phyloP scores from a whole-genome alignment of 2,329 filamentous ascomycete species.

The Acephala macrosclerotiorum region DNA sequence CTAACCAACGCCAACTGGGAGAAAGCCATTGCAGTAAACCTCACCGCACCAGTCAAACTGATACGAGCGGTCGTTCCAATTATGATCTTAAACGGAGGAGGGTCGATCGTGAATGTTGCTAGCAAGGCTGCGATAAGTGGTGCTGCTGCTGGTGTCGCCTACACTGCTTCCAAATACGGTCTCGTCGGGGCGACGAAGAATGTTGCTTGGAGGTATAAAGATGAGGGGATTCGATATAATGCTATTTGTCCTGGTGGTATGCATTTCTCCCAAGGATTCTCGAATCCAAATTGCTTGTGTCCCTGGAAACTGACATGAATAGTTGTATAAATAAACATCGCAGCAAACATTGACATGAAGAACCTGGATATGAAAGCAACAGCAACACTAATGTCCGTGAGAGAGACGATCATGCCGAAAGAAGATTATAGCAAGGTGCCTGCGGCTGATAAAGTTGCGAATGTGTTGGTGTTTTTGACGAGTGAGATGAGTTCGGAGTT shows the following conservation, averaged over 20 bases:
- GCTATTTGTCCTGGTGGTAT: constrained; percentile 53
- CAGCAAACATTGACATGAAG: constrained; percentile 23
- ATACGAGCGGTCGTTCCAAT: constrained; percentile 52
- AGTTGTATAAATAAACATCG: constrained; percentile 34
- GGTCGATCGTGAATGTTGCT: constrained; percentile 51
- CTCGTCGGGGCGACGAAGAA: constrained; percentile 55
- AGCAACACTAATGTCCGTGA: constrained; percentile 40
- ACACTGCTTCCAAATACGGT: constrained; percentile 54
- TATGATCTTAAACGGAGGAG: constrained; percentile 47
- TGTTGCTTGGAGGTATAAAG: constrained; percentile 54
- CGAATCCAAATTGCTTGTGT: not conserved
- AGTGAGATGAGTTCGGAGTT: constrained; percentile 45
- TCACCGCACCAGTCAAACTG: constrained; percentile 52
- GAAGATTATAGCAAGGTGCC: constrained; percentile 34
- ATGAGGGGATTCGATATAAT: constrained; percentile 54
- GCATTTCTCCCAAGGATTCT: no score
- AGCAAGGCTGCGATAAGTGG: constrained; percentile 48
- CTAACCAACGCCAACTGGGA: constrained; percentile 50
- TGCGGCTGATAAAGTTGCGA: constrained; percentile 45
- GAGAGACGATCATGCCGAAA: constrained; percentile 41
- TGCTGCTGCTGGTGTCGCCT: constrained; percentile 51
- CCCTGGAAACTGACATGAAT: not conserved
- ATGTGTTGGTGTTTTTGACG: constrained; percentile 47
- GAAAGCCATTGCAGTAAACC: constrained; percentile 49
- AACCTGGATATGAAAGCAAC: constrained; percentile 41